Conservation (phyloP, 176 grass and related monocot genomes). For the Ananas comosus region DNA sequence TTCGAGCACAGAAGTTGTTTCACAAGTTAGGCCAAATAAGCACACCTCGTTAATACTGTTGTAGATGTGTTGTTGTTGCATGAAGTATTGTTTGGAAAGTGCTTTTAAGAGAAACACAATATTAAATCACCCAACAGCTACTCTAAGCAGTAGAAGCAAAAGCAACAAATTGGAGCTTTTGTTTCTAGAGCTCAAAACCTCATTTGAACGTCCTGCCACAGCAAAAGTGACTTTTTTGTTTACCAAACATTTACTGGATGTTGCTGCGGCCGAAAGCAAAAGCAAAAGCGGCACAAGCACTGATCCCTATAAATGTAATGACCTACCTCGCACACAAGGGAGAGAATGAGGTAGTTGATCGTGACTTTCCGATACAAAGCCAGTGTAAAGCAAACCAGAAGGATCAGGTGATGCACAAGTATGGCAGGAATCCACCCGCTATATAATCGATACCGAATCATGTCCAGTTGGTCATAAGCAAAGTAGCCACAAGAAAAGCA, state of each 20-base stretch:
- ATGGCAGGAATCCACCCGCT: slow-evolving; percentile 71
- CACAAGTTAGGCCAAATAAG: too few relatives aligned
- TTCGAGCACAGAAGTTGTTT: too few relatives aligned
- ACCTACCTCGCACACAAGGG: slow-evolving; percentile 76
- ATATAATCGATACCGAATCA: slow-evolving; percentile 64
- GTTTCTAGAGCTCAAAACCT: too few relatives aligned
- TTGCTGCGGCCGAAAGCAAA: neutral
- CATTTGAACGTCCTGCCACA: neutral
- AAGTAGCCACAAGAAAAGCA: slow-evolving; percentile 97
- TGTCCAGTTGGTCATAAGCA: slow-evolving; percentile 97
- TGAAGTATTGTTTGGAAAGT: too few relatives aligned
- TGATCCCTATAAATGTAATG: neutral
- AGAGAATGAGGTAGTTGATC: slow-evolving; percentile 91
- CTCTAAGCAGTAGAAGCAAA: too few relatives aligned
- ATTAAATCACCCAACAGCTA: too few relatives aligned
- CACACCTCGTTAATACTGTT: too few relatives aligned
- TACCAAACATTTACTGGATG: too few relatives aligned
- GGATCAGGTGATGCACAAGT: slow-evolving; percentile 88
- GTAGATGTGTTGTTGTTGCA: too few relatives aligned
- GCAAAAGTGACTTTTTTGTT: too few relatives aligned
- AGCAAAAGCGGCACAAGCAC: neutral
- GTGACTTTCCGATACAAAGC: slow-evolving; percentile 76
- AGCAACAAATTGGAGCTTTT: too few relatives aligned
- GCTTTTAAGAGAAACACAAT: too few relatives aligned
- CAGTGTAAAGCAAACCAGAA: slow-evolving; percentile 92